Conservation (phyloP, 192 early-diverging fungal species). For the Linnemannia hyalina region DNA sequence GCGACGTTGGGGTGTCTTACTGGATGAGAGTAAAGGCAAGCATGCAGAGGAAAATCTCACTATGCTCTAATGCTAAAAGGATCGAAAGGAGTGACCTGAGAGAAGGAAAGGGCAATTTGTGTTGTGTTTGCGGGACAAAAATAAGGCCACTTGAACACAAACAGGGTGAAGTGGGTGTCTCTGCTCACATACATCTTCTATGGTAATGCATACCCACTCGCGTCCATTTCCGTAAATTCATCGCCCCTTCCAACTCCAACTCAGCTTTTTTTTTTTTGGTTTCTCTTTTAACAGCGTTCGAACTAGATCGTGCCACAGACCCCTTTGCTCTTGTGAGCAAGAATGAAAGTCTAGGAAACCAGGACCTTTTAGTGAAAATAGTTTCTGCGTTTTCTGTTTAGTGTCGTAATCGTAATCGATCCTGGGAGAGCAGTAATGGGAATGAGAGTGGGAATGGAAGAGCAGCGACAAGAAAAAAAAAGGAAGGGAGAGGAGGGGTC, state of each 20-base stretch:
- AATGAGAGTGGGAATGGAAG: background rate
- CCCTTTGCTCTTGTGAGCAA: background rate
- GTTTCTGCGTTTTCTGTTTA: no score
- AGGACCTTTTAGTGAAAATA: background rate
- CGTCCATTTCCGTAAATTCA: conserved; percentile 11
- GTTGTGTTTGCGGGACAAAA: background rate
- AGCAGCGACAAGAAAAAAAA: background rate
- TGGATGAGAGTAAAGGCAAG: no score
- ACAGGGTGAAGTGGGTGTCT: background rate
- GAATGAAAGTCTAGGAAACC: background rate
- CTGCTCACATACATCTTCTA: background rate
- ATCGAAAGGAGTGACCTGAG: no score
- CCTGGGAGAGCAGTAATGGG: background rate
- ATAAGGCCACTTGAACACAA: background rate
- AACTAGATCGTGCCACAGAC: background rate
- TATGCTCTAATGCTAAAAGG: no score
- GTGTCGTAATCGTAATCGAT: no score
- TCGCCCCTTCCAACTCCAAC: background rate
- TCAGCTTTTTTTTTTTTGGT: conserved; percentile 10
- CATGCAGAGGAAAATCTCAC: no score
- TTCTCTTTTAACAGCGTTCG: background rate
- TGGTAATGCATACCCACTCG: conserved; percentile 11
- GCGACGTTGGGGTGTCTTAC: background rate
- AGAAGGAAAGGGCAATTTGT: no score
- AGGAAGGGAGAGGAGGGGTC: background rate